phyloP scores from a whole-genome alignment of 345 rosid genomes.

The Angophora floribunda region DNA sequence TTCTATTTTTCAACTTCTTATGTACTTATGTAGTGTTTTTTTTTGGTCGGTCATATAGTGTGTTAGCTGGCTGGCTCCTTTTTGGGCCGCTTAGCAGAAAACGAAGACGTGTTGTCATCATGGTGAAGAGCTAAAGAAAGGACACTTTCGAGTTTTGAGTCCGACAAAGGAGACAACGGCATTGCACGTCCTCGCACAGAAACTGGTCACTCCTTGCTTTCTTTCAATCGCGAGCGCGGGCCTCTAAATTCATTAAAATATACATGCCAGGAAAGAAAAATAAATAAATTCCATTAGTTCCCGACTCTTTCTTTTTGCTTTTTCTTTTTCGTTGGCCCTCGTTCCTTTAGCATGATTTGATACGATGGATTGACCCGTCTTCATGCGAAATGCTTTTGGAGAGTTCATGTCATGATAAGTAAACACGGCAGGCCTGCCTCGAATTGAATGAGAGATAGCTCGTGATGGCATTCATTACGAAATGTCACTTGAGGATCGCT shows the following conservation, averaged over 20 bases:
- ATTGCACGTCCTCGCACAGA: background rate
- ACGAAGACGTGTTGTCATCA: background rate
- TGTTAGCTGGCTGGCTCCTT: background rate
- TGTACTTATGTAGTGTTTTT: background rate
- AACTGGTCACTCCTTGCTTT: fast-evolving
- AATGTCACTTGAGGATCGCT: background rate
- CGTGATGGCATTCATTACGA: background rate
- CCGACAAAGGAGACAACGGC: background rate
- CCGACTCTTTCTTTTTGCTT: fast-evolving
- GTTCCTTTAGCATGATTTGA: background rate
- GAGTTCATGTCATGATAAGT: background rate
- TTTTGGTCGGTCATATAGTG: too few species aligned
- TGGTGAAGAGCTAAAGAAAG: background rate
- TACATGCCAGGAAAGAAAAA: background rate
- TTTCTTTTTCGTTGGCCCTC: background rate
- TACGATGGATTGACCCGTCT: background rate
- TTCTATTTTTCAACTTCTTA: background rate
- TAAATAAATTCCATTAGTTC: background rate
- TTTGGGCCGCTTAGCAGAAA: background rate
- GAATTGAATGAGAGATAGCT: background rate
- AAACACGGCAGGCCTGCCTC: background rate
- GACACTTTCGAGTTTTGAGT: background rate
- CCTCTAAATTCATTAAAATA: background rate
- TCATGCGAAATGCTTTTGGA: background rate
- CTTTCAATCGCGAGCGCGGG: background rate